Evolutionary conservation across 495 filamentous ascomycete species (phyloP), one percentile per base, ranked within the genome.

Genomic region (Pyrenula aspistea): DNA sequence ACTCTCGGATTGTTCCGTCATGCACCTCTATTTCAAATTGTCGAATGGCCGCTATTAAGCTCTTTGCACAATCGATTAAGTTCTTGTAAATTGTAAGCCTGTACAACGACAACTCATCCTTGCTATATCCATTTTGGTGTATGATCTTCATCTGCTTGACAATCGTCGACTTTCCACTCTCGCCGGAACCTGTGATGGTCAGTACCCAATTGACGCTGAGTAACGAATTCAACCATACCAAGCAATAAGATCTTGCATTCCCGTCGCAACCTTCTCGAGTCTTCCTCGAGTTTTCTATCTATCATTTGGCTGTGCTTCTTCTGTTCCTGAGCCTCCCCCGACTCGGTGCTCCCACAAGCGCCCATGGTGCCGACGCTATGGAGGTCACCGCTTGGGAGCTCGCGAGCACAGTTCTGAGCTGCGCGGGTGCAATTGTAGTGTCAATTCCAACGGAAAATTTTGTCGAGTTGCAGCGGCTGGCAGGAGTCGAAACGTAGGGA

Each of bases 101-200:
- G 72, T 98, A 97, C 62, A 94, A 80, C 53, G 84, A 85, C 54
- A 96, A 80, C 67, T 98, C 93, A 61, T 96, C 91, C 58, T 85
- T 79, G 1, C 88, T 87, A 69, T 97, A 98, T 57, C 93, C 93
- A 72, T 95, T 95, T 64, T 96, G 87, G 65, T 97, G 93, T 61
- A 97, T 97, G 65, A 98, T 97, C 73, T 98, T 98, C 93, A 97
- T 98, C 77, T 97, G 93, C 70, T 97, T 97, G 60, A 98, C 93
- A 61, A 97, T 96, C 2, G 93, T 98, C 53, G 93, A 96, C 72
- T 98, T 98, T 53, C 93, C 93, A 71, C 91, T 96, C 77, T 98
- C 93, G 57, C 93, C 93, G 57, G 93, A 96, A 47, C 93, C 93
- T 98, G 65, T 49, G 51, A 51, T 24, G 12, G 59, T 53, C n/a